Evolutionary conservation across 352 stramenopile genomes (phyloP).

Genomic region (Globisporangium takayamanum): DNA sequence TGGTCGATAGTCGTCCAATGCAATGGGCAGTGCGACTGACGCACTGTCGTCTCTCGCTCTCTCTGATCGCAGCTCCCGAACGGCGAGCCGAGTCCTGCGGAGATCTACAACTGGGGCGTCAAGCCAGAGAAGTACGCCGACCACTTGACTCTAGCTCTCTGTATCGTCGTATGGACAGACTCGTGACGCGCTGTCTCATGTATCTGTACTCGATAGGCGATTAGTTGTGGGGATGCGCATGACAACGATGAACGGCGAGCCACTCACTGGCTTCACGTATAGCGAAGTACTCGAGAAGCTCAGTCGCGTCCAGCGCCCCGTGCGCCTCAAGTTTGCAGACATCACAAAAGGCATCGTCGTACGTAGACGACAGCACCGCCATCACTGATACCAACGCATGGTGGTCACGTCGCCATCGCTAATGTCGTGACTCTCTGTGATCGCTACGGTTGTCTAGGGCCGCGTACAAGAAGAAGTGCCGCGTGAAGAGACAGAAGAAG

Average conservation of each 20-base stretch:
- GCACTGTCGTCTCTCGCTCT: not conserved
- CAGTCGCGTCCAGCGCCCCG: slow-evolving; percentile 49
- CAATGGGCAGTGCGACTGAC: not conserved
- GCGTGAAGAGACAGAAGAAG: slow-evolving; percentile 64
- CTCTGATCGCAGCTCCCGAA: slow-evolving; percentile 40
- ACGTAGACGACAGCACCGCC: slow-evolving; percentile 4
- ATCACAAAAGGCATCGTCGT: slow-evolving; percentile 79
- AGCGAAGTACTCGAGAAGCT: slow-evolving; percentile 73
- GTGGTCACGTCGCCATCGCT: not conserved
- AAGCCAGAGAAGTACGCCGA: slow-evolving; percentile 70
- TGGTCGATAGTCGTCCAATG: not conserved
- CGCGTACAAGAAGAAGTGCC: slow-evolving; percentile 54
- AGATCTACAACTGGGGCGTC: slow-evolving; percentile 89
- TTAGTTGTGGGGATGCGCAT: slow-evolving; percentile 77
- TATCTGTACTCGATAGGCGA: slow-evolving; percentile 21
- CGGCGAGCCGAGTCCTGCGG: slow-evolving; percentile 73
- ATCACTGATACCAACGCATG: not conserved
- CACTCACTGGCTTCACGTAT: slow-evolving; percentile 75
- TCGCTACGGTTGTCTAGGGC: slow-evolving; percentile 17
- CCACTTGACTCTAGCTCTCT: not conserved
- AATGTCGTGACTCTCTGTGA: not conserved
- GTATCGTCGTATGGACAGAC: not conserved
- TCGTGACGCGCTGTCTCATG: not conserved
- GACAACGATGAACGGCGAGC: slow-evolving; percentile 73
- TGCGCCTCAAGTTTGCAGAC: slow-evolving; percentile 83